Evolutionary conservation across 306 rosid genomes (phyloP), one percentile per base, ranked within the genome.

Genomic region (Ochetophila trinervis): DNA sequence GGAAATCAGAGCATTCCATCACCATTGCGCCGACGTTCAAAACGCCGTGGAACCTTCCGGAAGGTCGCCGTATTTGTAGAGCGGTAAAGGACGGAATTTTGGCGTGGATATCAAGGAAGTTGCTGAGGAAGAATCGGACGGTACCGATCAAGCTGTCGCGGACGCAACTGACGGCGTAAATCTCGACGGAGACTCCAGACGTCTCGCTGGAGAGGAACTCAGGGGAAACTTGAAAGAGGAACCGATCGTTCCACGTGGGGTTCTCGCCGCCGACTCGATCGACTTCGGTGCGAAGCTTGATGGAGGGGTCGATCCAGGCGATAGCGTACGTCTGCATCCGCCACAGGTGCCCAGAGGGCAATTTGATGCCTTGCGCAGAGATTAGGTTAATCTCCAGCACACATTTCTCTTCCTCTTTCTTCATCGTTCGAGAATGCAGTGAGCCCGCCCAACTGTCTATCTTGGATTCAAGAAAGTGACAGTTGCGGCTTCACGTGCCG

Each of bases 241-340:
- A 87, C 30, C 78, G 87, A 74, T 93, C 97, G 79, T 93, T 87
- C 98, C 98, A 89, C 32, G 89, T 89, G 11, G 98, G 96, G 40
- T 93, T 86, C 9, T 72, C 84, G 27, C 73, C 86, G 20, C 97
- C 96, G 66, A 86, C 40, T 11, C 64, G 69, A 79, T 93, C 96
- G 24, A 88, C 61, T 10, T 85, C 79, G 21, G 96, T 87, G 9
- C 89, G 82, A 69, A 89, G 90, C 79, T 88, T 88, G 30, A 66
- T 60, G 54, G 74, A 32, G 1, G 91, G 57, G 60, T 89, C 79
- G 54, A 89, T 81, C 96, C 91, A 89, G 2, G 83, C 81, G 67
- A 83, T 51, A 0, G 95, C 91, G 74, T 89, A 89, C 70, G 97
- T 89, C 53, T 83, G 80, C 69, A 68, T 63, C 53, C 64, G 79